Evolutionary conservation across 2,329 filamentous ascomycete genomes (phyloP), one percentile per base, ranked within the genome.

Genomic region (Plenodomus lindquistii): DNA sequence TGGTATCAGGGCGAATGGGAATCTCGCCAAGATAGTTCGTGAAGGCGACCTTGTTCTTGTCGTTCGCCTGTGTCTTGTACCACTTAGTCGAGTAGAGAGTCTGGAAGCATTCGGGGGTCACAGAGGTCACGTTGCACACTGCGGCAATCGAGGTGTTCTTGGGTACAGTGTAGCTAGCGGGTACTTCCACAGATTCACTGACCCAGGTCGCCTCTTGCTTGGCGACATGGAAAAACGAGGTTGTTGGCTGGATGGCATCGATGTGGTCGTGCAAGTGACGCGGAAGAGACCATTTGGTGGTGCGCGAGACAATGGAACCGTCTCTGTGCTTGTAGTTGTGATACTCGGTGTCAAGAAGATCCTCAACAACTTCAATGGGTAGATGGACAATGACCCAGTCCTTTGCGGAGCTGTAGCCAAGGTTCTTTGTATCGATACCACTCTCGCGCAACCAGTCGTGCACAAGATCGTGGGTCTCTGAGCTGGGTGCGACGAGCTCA

Each of bases 171-270:
- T 66, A 70, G 41, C 57, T 60, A 9, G 52, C 51, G 1, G 66
- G 64, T 15, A 67, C 56, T 39, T 62, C 55, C 2, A 55, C 57
- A 8, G 51, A 42, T 19, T 58, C 55, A 18, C 62, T 48, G 27
- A 67, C 31, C 19, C 62, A 68, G 7, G 67, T 69, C 4, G 63
- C 58, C 6, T 48, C 55, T 9, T 64, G 36, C 6, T 60, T 50
- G 15, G 50, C 57, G 19, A 51, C 61, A 20, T 62, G 67, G 58
- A 72, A 80, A 72, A 85, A 85, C 0, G 81, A 81, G 40, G 78
- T 85, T 1, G 82, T 85, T 2, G 83, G 83, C 62, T 85, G 82
- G 20, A 85, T 79, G 11, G 80, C 77, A 59, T 84, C 81, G 52
- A 85, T 79, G 59, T 83, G 81, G 40, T 76, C 73, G 59, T 85